Percentiles rank a stretch among this genome's conserved stretches.
Conservation (phyloP, 2,329 filamentous ascomycete species). For the Parascedosporium putredinis region DNA sequence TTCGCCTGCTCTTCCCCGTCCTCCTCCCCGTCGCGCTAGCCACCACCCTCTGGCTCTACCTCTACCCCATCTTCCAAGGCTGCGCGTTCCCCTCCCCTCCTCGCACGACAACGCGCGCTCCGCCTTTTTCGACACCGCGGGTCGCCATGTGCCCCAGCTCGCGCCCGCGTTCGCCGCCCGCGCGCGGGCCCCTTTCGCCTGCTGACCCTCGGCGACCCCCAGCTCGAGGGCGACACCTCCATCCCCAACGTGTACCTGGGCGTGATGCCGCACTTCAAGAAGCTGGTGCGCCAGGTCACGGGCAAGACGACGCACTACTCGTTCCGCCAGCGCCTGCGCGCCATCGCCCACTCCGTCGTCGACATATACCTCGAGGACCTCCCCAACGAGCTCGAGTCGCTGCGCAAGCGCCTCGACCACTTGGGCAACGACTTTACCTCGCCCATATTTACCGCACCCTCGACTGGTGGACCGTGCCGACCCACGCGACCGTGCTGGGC, state of each 20-base stretch:
- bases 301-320: conserved; percentile 34
- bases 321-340: conserved; percentile 40
- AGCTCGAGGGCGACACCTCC: conserved; percentile 85
- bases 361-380: conserved; percentile 59
- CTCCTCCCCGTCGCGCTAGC: conserved; percentile 53
- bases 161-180: conserved; percentile 4
- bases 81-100: conserved; percentile 65
- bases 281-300: conserved; percentile 34
- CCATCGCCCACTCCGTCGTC: conserved; percentile 45
- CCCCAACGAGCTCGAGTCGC: conserved; percentile 52
- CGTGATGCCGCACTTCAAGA: conserved; percentile 42
- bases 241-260: conserved; percentile 51
- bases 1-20: conserved; percentile 37
- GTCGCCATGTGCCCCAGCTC: conserved; percentile 9
- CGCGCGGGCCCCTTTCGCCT: conserved; percentile 66
- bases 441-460: conserved; percentile 82
- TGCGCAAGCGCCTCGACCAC: conserved; percentile 74
- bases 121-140: conserved; percentile 10
- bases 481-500: conserved; percentile 79
- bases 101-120: conserved; percentile 8
- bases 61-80: conserved; percentile 70
- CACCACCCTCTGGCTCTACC: conserved; percentile 70
- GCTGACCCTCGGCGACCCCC: conserved; percentile 80
- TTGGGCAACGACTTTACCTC: conserved; percentile 91
- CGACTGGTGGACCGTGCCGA: conserved; percentile 74